Evolutionary conservation across 768 basidiomycete species (phyloP).

Genomic region (Candolleomyces aberdarensis): DNA sequence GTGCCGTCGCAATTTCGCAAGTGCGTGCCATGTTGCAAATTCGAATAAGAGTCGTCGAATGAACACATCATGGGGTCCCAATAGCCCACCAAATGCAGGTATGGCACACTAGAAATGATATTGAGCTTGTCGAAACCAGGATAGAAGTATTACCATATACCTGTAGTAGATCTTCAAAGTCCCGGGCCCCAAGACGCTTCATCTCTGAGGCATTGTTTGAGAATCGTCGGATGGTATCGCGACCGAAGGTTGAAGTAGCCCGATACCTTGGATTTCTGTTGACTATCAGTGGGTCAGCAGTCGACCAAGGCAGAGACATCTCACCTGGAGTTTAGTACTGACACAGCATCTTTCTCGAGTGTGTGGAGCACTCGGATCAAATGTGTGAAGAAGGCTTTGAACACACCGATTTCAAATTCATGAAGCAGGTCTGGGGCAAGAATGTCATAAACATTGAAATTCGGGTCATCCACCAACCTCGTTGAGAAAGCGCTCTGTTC

Average conservation of each 20-base stretch:
- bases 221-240: conserved; percentile 33
- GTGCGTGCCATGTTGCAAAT: conserved; percentile 30
- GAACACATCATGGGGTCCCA: conserved; percentile 15
- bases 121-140: neutral
- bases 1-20: conserved; percentile 31
- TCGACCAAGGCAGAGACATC: too few relatives aligned
- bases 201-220: conserved; percentile 29
- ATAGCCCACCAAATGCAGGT: conserved; percentile 33
- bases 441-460: conserved; percentile 24
- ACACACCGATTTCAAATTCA: conserved; percentile 37
- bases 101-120: conserved; percentile 26
- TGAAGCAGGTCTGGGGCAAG: conserved; percentile 36
- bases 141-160: conserved; percentile 17
- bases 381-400: conserved; percentile 35
- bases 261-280: conserved; percentile 18
- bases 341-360: conserved; percentile 15
- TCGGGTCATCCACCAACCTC: neutral
- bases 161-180: conserved; percentile 44
- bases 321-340: conserved; percentile 21
- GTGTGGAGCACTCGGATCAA: conserved; percentile 27
- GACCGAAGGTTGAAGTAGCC: conserved; percentile 24
- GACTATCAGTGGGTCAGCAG: too few relatives aligned
- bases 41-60: conserved; percentile 24
- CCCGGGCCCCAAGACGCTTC: conserved; percentile 32
- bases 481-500: neutral